phyloP scores from a whole-genome alignment of 352 stramenopile genomes.

The Phytophthora crassamura region DNA sequence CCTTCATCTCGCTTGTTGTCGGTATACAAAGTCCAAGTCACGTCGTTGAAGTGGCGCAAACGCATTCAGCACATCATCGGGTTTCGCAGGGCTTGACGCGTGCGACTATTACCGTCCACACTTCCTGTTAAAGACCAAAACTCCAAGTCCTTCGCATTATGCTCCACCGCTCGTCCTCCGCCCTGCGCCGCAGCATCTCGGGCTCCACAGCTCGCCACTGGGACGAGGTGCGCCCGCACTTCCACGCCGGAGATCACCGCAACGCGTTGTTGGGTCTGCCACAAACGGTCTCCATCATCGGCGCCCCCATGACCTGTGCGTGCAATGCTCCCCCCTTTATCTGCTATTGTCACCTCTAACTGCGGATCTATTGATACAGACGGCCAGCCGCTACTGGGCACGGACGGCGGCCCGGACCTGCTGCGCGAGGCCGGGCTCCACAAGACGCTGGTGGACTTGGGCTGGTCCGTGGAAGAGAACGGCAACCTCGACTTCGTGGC shows the following conservation, averaged over 20 bases:
- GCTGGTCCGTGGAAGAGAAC: conserved; percentile 88
- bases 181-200: conserved; percentile 42
- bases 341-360: neutral
- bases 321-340: conserved; percentile 2
- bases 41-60: conserved; percentile 20
- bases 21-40: too few species aligned
- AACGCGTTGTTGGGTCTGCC: conserved; percentile 65
- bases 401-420: conserved; percentile 76
- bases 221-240: conserved; percentile 70
- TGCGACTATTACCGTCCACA: conserved; percentile 18
- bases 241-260: conserved; percentile 57
- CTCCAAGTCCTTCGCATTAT: conserved; percentile 1
- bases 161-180: conserved; percentile 21
- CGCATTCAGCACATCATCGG: conserved; percentile 26
- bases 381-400: conserved; percentile 82
- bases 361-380: conserved; percentile 38
- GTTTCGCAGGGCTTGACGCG: conserved; percentile 20
- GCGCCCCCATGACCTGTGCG: conserved; percentile 89
- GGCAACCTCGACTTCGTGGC: conserved; percentile 78
- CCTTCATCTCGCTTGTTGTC: neutral
- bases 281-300: conserved; percentile 82
- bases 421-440: conserved; percentile 81
- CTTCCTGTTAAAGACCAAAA: conserved; percentile 15
- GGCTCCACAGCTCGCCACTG: conserved; percentile 56
- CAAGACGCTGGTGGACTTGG: conserved; percentile 79